Conservation (phyloP, 2,329 filamentous ascomycete species). For the Fusarium longipes region DNA sequence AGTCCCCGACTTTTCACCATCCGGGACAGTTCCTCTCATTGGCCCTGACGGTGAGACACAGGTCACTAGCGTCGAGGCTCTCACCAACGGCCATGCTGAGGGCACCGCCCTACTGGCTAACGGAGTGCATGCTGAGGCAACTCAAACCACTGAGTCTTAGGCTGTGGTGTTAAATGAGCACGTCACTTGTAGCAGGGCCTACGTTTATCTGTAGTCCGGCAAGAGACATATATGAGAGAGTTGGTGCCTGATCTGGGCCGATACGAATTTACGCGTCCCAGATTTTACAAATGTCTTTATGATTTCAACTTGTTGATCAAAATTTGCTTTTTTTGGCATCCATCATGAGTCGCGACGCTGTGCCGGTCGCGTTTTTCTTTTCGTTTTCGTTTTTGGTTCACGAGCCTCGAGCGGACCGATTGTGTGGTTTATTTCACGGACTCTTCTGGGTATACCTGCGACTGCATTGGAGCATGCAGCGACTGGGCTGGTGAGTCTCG, state of each 20-base stretch:
- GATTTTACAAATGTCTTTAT: constrained; percentile 39
- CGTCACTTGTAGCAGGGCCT: background rate
- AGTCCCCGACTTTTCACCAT: constrained; percentile 56
- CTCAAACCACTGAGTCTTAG: constrained; percentile 32
- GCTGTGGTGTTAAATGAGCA: constrained; percentile 5
- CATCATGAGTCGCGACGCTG: constrained; percentile 34
- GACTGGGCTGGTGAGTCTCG: constrained; percentile 8
- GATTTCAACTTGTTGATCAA: constrained; percentile 27
- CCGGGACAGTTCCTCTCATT: constrained; percentile 39
- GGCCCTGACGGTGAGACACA: constrained; percentile 28
- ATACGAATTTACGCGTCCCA: constrained; percentile 37
- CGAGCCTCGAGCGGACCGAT: constrained; percentile 20
- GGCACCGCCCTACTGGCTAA: constrained; percentile 41
- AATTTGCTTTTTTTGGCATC: constrained; percentile 15
- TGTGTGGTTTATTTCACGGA: constrained; percentile 33
- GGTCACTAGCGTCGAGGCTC: constrained; percentile 17
- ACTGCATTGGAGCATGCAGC: constrained; percentile 23
- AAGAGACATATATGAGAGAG: constrained; percentile 15
- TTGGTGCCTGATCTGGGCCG: constrained; percentile 23
- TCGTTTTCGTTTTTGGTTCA: constrained; percentile 19
- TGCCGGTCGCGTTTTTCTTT: constrained; percentile 30
- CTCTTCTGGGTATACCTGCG: constrained; percentile 14
- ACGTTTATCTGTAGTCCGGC: background rate
- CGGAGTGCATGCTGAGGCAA: constrained; percentile 44
- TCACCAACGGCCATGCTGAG: constrained; percentile 41